Evolutionary conservation across 805 yeast genomes (phyloP), one percentile per base, ranked within the genome.

Genomic region (Cyberlindnera amylophila): DNA sequence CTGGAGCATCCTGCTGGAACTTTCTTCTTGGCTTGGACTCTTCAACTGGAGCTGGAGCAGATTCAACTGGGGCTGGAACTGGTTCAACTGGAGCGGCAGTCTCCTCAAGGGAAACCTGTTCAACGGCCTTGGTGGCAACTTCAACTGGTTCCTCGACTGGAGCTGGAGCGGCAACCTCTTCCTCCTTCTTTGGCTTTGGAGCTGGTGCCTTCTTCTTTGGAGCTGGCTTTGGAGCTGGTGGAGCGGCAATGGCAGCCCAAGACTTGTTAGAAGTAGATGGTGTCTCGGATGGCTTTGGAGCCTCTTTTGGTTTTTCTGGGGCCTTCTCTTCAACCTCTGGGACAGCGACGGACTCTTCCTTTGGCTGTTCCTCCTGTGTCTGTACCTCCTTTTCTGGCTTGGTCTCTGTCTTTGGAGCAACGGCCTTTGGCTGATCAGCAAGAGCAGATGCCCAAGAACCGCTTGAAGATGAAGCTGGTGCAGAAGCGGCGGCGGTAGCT

Each of bases 191-290:
- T 41, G 43, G 49, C 37, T 47, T 46, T 34, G 41, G 51, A 36
- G 38, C 52, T 34, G 26, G 28, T 3, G 31, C 39, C 39, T 36
- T 57, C 36, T 45, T 52, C 45, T 51, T 46, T 42, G 52, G 52
- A 14, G 45, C 48, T 46, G 48, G 51, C 39, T 52, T 53, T 39
- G 54, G 52, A 36, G 54, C 50, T 47, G 60, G 64, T 53, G 87
- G 81, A 42, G 77, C 65, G 39, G 82, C 81, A 53, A 82, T 77
- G 14, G 89, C 76, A 24, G 88, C 87, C 86, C 88, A 82, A 5
- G 87, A 71, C 55, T 70, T 67, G 35, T 55, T 48, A 9, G 61
- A 50, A 5, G 59, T 46, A 14, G 63, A 55, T 34, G 64, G 59
- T 6, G 52, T 51, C 14, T 45, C 43, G 16, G 39, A 48, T 36